These are phyloP conservation scores for Dactylis glomerata DNA, from an alignment of 176 grass and related monocot species.

Conservation along the genomic window DNA sequence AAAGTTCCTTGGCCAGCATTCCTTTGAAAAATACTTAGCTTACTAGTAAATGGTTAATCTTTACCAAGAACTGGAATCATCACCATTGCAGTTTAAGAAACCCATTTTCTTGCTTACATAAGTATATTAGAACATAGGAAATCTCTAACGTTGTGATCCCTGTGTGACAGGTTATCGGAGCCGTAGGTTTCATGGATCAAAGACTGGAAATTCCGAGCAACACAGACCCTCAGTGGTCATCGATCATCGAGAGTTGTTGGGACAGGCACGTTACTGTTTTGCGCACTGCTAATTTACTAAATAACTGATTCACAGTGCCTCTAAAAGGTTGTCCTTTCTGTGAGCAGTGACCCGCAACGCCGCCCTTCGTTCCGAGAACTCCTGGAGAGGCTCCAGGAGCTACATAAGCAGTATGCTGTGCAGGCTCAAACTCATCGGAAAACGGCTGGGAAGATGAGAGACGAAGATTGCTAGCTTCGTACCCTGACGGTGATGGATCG, in stretches of 20 bases:
- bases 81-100: not conserved
- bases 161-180: conserved; percentile 63
- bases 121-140: not conserved
- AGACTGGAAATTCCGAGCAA: conserved; percentile 73
- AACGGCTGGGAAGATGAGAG: conserved; percentile 25
- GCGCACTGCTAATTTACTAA: not conserved
- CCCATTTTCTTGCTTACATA: not conserved
- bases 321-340: not conserved
- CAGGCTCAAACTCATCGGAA: conserved; percentile 45
- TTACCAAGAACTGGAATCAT: not conserved
- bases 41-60: not conserved
- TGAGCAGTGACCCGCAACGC: conserved; percentile 56
- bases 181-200: conserved; percentile 89
- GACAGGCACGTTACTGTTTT: conserved; percentile 45
- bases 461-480: conserved; percentile 32
- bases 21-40: not conserved
- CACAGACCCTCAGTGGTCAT: conserved; percentile 67
- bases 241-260: conserved; percentile 83
- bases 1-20: not conserved
- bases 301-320: not conserved
- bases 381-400: conserved; percentile 57
- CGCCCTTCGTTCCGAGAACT: conserved; percentile 78
- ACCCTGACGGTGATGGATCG: not conserved
- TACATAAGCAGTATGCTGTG: conserved; percentile 50
- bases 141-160: not conserved